A percentile compares a stretch with the other conserved stretches of the same genome.
phyloP scores from a whole-genome alignment of 2,329 filamentous ascomycete species.

The Aspergillus carbonarius region DNA sequence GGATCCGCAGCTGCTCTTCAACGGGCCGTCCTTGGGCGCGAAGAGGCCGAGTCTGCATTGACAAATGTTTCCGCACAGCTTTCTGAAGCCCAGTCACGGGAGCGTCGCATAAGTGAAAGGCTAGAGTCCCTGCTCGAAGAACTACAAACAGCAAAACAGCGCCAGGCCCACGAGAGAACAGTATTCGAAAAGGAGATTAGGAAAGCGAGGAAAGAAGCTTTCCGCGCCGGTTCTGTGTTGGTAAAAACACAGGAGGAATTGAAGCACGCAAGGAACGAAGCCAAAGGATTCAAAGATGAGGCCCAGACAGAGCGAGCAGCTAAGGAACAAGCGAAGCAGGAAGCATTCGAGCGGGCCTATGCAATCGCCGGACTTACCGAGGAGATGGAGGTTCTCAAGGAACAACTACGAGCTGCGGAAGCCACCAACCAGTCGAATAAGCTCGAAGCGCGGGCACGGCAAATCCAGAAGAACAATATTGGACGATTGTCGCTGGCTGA shows the following conservation, averaged over 20 bases:
- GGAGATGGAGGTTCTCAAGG: constrained; percentile 46
- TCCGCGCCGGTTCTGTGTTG: constrained; percentile 55
- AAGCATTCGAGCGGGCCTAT: constrained; percentile 50
- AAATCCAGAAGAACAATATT: constrained; percentile 29
- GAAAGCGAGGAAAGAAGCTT: constrained; percentile 57
- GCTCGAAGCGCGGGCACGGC: constrained; percentile 34
- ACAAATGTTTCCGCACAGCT: constrained; percentile 36
- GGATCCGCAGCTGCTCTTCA: constrained; percentile 46
- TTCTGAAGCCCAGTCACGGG: constrained; percentile 43
- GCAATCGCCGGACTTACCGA: constrained; percentile 46
- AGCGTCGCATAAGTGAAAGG: constrained; percentile 46
- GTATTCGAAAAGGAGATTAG: constrained; percentile 59
- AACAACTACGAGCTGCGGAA: constrained; percentile 40
- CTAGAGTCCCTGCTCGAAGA: constrained; percentile 53
- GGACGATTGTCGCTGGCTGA: constrained; percentile 31
- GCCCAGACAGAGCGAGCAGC: constrained; percentile 50
- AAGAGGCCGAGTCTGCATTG: constrained; percentile 46
- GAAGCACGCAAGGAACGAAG: constrained; percentile 43
- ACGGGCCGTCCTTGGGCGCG: constrained; percentile 45
- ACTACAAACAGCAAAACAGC: constrained; percentile 51
- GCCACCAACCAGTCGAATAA: constrained; percentile 35
- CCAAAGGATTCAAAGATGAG: constrained; percentile 54
- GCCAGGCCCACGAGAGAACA: constrained; percentile 47
- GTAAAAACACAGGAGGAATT: constrained; percentile 56
- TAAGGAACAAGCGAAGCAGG: constrained; percentile 48